phyloP scores from a whole-genome alignment of 2,329 filamentous ascomycete species.

The Metarhizium brunneum region DNA sequence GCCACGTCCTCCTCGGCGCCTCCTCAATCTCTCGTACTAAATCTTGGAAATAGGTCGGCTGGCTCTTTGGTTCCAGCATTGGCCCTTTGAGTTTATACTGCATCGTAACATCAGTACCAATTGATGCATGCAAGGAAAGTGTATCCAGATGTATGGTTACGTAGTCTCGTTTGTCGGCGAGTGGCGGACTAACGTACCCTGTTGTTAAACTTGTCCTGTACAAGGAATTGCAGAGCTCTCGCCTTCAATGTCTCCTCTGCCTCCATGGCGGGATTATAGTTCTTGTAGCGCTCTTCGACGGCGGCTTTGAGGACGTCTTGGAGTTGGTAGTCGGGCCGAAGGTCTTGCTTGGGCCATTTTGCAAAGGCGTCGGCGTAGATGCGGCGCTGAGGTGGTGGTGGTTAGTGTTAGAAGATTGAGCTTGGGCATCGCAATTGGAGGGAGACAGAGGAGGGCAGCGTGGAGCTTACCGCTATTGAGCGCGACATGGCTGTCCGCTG shows the following conservation, averaged over 20 bases:
- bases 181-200: slow-evolving; percentile 31
- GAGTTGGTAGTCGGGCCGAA: slow-evolving; percentile 55
- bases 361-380: slow-evolving; percentile 30
- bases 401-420: neutral
- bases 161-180: neutral
- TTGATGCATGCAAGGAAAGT: neutral
- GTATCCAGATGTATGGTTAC: neutral
- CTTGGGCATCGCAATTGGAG: neutral
- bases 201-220: slow-evolving; percentile 49
- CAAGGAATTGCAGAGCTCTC: slow-evolving; percentile 49
- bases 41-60: slow-evolving; percentile 55
- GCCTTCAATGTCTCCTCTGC: slow-evolving; percentile 44
- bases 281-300: slow-evolving; percentile 25
- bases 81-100: slow-evolving; percentile 34
- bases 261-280: slow-evolving; percentile 27
- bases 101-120: neutral
- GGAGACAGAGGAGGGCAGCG: neutral
- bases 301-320: slow-evolving; percentile 40
- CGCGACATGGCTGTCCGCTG: slow-evolving; percentile 20
- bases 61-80: slow-evolving; percentile 48
- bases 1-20: slow-evolving; percentile 47
- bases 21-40: slow-evolving; percentile 53
- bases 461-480: slow-evolving; percentile 19
- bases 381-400: slow-evolving; percentile 18
- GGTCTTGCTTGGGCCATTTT: slow-evolving; percentile 54